Evolutionary conservation across 73 alveolate genomes (phyloP).

Genomic region (Tetrahymena malaccensis): DNA sequence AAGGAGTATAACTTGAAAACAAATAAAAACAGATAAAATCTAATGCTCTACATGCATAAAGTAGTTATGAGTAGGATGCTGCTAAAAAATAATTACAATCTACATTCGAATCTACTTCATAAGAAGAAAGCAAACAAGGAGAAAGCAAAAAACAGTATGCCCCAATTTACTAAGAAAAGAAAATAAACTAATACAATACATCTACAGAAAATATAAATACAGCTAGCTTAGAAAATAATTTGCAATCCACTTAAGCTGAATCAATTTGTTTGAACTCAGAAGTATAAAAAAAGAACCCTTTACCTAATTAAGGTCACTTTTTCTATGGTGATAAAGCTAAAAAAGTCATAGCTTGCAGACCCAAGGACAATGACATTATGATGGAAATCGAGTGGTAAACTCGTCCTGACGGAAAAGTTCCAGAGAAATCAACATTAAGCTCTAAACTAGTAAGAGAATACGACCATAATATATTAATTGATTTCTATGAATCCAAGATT

Average conservation of each 20-base stretch:
- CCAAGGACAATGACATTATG: neutral
- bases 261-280: neutral
- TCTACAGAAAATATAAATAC: neutral
- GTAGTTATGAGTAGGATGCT: neutral
- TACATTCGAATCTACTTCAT: neutral
- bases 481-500: neutral
- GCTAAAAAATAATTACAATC: too few species aligned
- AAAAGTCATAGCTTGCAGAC: neutral
- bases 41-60: neutral
- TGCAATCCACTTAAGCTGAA: neutral
- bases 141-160: neutral
- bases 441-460: neutral
- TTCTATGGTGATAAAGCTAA: neutral
- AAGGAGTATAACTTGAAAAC: neutral
- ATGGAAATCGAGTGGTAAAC: neutral
- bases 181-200: neutral
- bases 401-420: neutral
- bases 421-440: neutral
- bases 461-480: neutral
- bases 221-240: neutral
- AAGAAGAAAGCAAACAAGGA: neutral
- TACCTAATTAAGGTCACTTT: neutral
- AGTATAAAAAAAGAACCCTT: neutral
- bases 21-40: neutral
- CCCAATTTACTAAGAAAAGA: neutral